Evolutionary conservation across 306 rosid genomes (phyloP), one percentile per base, ranked within the genome.

Genomic region (Sicyos edulis): DNA sequence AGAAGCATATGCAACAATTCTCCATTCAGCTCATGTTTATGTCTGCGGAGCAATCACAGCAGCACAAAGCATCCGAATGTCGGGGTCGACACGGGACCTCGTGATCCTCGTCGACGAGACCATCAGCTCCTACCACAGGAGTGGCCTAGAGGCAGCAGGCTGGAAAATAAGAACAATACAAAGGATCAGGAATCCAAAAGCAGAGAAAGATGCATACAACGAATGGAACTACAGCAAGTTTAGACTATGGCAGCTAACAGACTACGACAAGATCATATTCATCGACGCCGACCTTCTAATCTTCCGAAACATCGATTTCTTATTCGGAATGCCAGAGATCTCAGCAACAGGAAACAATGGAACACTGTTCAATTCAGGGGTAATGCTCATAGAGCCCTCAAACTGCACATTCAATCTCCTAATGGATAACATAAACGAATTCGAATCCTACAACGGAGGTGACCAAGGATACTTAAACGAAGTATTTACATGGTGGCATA

Each of bases 221-320:
- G 99, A 91, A 56, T 93, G 97, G 97, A 93, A 93, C 82, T 91
- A 91, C 85, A 93, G 99, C 92, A 93, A 93, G 77, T 93, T 93
- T 77, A 78, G 99, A 74, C 74, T 93, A 54, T 93, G 96, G 99
- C 95, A 93, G 80, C 80, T 93, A 11, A 88, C 96, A 58, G 96
- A 93, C 55, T 93, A 93, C 67, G 97, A 90, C 87, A 93, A 91
- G 84, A 87, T 93, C 72, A 93, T 93, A 61, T 93, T 93, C 91
- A 86, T 93, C 49, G 98, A 93, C 50, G 97, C 97, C 20, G 97
- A 93, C 78, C 72, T 91, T 60, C 88, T 93, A 16, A 85, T 93
- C 72, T 88, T 93, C 2, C 83, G 90, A 74, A 93, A 91, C 76
- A 88, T 90, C 16, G 97, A 93, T 45, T 87, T 93, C 82, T 82